Conservation (phyloP, 345 rosid genomes). For the Clausena lansium region DNA sequence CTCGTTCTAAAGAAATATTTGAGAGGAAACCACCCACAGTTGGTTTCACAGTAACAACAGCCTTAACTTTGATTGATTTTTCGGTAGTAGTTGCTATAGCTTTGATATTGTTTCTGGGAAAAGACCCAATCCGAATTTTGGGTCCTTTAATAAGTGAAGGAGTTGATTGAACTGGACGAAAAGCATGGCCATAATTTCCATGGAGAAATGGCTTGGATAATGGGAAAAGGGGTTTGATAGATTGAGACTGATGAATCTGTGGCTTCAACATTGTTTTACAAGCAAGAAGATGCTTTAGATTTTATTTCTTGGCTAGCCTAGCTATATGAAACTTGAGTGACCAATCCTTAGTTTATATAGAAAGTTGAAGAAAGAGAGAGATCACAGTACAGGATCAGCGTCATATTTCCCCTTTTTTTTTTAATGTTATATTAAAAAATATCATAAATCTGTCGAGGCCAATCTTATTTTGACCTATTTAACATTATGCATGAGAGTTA, state of each 20-base stretch:
- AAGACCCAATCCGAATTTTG: neutral
- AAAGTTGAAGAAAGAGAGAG: neutral
- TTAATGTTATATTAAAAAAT: no score
- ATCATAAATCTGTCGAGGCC: no score
- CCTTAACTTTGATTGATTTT: slow-evolving; percentile 29
- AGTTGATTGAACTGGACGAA: neutral
- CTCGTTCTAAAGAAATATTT: slow-evolving; percentile 24
- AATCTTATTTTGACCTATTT: no score
- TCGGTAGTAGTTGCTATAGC: slow-evolving; percentile 8
- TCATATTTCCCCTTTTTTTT: no score
- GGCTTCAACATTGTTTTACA: slow-evolving; percentile 34
- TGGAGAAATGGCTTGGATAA: slow-evolving; percentile 31
- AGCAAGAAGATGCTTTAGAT: neutral
- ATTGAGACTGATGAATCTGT: slow-evolving; percentile 14
- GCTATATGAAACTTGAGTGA: neutral
- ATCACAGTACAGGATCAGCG: neutral
- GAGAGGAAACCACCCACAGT: slow-evolving; percentile 31
- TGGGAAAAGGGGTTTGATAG: slow-evolving; percentile 14
- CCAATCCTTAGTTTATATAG: neutral
- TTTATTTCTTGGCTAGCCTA: neutral
- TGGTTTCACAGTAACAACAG: slow-evolving; percentile 32
- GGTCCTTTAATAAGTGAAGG: neutral
- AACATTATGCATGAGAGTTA: no score
- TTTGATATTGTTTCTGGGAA: slow-evolving; percentile 7
- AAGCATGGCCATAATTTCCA: slow-evolving; percentile 15